These are phyloP conservation scores for Clavispora santaluciae DNA, from an alignment of 805 yeast genomes.

Conservation along the genomic window DNA sequence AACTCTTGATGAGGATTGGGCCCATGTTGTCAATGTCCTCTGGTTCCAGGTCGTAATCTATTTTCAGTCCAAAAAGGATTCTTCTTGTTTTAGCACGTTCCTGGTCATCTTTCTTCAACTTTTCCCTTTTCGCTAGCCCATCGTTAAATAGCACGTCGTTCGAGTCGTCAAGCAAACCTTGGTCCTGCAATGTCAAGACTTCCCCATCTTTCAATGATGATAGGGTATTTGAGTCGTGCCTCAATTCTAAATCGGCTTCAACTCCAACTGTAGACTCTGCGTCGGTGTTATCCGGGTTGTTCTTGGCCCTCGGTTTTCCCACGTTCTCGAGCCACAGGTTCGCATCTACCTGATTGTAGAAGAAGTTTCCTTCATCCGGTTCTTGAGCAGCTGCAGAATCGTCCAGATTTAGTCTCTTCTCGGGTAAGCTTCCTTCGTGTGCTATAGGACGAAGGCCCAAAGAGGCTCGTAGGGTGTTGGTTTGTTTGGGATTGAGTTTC, in stretches of 20 bases:
- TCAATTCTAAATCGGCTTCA: slow-evolving; percentile 36
- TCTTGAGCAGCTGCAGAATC: too few species aligned
- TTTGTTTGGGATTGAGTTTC: slow-evolving; percentile 3
- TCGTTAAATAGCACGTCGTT: slow-evolving; percentile 37
- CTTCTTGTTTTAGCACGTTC: slow-evolving; percentile 18
- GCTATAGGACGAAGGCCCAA: slow-evolving; percentile 12
- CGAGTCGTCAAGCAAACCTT: slow-evolving; percentile 30
- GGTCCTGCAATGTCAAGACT: slow-evolving; percentile 56
- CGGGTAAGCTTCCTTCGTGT: slow-evolving; percentile 16
- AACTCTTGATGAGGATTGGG: slow-evolving; percentile 1
- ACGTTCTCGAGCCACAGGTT: slow-evolving; percentile 14
- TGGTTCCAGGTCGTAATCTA: neutral
- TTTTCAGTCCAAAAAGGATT: slow-evolving; percentile 3
- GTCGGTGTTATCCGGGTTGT: slow-evolving; percentile 30
- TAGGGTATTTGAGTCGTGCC: slow-evolving; percentile 43
- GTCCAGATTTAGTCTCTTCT: too few species aligned
- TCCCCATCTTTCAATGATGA: slow-evolving; percentile 34
- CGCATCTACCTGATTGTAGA: slow-evolving; percentile 11
- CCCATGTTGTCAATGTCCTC: slow-evolving; percentile 6
- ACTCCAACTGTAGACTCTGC: slow-evolving; percentile 16
- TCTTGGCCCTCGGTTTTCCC: slow-evolving; percentile 27
- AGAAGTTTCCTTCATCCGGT: neutral
- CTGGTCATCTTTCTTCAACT: slow-evolving; percentile 25
- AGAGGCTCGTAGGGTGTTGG: slow-evolving; percentile 14
- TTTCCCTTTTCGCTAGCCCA: slow-evolving; percentile 19